phyloP scores from a whole-genome alignment of 2,329 filamentous ascomycete species.

The Harringtonia aguacate region DNA sequence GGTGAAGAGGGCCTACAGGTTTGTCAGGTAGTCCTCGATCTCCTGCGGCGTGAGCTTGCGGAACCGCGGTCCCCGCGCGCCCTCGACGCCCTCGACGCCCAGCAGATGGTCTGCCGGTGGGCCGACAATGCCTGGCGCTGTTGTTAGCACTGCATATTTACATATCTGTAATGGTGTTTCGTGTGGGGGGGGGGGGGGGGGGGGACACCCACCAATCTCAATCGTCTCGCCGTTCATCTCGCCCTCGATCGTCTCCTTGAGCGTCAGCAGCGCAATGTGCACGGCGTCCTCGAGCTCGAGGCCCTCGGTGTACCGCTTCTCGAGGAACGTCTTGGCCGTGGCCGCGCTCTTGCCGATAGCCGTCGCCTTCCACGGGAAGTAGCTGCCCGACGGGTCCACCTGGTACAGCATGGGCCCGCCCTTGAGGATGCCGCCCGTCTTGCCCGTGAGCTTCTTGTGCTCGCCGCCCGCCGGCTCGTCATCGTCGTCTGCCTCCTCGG shows the following conservation, averaged over 20 bases:
- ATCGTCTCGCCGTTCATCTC: constrained; percentile 99
- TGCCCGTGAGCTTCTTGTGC: constrained; percentile 65
- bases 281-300: constrained; percentile 96
- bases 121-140: constrained; percentile 72
- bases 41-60: constrained; percentile 93
- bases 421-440: constrained; percentile 93
- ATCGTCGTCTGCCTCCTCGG: constrained; percentile 18
- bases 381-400: constrained; percentile 96
- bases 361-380: constrained; percentile 99
- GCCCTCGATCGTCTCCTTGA: constrained; percentile 98
- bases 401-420: constrained; percentile 96
- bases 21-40: constrained; percentile 98
- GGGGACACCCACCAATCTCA: constrained; percentile 66
- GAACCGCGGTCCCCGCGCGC: constrained; percentile 76
- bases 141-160: constrained; percentile 1
- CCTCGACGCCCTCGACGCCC: constrained; percentile 81
- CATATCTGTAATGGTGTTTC: background rate
- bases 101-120: constrained; percentile 88
- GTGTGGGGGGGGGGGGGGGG: no score
- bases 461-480: constrained; percentile 29
- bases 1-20: constrained; percentile 73
- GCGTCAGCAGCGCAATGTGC: constrained; percentile 89
- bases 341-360: constrained; percentile 98
- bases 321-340: constrained; percentile 95
- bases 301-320: constrained; percentile 97